Evolutionary conservation across 176 grass and related monocot genomes (phyloP).

Genomic region (Eremochloa ophiuroides): DNA sequence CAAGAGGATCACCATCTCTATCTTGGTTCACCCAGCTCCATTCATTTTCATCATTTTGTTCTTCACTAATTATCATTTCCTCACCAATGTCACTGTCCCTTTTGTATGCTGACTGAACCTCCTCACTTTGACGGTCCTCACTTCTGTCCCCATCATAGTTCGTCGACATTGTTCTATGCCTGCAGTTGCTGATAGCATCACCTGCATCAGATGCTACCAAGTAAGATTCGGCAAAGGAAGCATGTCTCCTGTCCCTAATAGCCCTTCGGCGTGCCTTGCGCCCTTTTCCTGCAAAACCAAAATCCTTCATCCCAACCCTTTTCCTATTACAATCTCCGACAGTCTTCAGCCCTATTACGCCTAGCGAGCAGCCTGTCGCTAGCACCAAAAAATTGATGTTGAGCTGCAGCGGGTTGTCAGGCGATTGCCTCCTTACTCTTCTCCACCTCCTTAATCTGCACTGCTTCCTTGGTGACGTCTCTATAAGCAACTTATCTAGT

Average conservation of each 20-base stretch:
- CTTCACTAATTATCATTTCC: constrained; percentile 31
- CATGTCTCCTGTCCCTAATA: not conserved
- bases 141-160: constrained; percentile 34
- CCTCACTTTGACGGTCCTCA: constrained; percentile 44
- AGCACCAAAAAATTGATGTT: constrained; percentile 46
- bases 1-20: constrained; percentile 45
- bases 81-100: constrained; percentile 30
- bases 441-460: constrained; percentile 45
- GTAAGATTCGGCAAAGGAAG: constrained; percentile 40
- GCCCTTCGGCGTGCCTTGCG: not conserved
- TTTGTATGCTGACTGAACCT: constrained; percentile 51
- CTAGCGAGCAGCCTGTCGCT: constrained; percentile 35
- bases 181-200: constrained; percentile 13
- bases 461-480: constrained; percentile 21
- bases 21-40: constrained; percentile 44
- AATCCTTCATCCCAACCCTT: constrained; percentile 34
- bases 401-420: constrained; percentile 43
- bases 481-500: constrained; percentile 15
- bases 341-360: constrained; percentile 21
- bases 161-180: constrained; percentile 35
- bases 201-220: constrained; percentile 40
- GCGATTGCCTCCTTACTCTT: constrained; percentile 39
- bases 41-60: constrained; percentile 47
- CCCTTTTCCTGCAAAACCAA: not conserved
- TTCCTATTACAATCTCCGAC: not conserved